Base-by-base conservation (phyloP, 495 filamentous ascomycete species). In the Neurospora sp. region DNA sequence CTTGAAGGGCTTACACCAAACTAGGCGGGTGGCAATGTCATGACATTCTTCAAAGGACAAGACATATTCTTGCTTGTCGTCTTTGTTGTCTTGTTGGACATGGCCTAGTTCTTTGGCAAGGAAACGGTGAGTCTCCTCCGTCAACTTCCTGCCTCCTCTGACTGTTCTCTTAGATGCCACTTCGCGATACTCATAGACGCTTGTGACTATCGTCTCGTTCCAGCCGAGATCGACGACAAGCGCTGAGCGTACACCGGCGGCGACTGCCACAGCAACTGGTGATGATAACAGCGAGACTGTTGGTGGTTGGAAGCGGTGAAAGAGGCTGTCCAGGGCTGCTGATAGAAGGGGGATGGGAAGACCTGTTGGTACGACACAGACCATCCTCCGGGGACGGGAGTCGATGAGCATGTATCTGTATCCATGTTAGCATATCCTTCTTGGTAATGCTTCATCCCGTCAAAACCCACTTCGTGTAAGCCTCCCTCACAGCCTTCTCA, bases 181-280 rank as follows among this genome's bases (percentile, higher is more conserved):
- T 76, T 97, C 93, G 71, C 95, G 88, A 73, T 94, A 96, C 80
- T 99, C 96, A 78, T 93, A 98, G 27, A 98, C 85, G 3, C 88
- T 89, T 0, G 92, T 96, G 16, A 94, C 87, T 0, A 90, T 88
- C 0, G 93, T 95, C 79, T 98, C 96, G 48, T 87, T 87, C 96
- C 96, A 98, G 72, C 95, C 95, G 42, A 99, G 84, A 78, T 98
- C 94, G 11, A 98, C 86, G 4, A 98, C 88, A 35, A 98, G 80
- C 3, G 89, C 92, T 20, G 92, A 90, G 14, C 96, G 90, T 70
- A 94, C 84, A 5, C 96, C 96, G 10, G 94, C 93, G 40, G 90
- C 91, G 5, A 92, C 88, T n/a, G 89, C 85, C 10, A 89, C 80
- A 81, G 94, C 89, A 14, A 92, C 84, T 1, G 94, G 89, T 7